Conservation (phyloP, 2,329 filamentous ascomycete species). For the Penicillium decumbens region DNA sequence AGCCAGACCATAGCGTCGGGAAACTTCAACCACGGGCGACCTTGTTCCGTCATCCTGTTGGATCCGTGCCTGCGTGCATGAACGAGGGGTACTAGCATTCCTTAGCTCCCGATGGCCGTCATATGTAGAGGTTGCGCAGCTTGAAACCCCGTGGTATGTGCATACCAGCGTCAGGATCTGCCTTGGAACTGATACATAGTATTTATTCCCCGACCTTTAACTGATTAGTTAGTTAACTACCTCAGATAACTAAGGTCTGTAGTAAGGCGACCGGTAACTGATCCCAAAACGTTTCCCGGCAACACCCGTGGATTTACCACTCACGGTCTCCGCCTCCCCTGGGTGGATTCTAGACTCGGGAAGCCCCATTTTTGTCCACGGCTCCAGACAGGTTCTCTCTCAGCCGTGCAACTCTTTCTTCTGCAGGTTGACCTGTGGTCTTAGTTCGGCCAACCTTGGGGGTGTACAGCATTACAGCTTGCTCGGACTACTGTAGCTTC, state of each 20-base stretch:
- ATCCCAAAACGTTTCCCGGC: constrained; percentile 7
- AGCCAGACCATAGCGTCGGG: constrained; percentile 2
- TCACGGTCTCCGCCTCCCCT: not conserved
- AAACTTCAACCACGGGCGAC: constrained; percentile 7
- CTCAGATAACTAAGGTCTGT: not conserved
- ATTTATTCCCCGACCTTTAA: too few relatives aligned
- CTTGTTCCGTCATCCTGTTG: constrained; percentile 1
- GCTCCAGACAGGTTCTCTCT: constrained; percentile 8
- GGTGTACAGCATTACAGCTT: constrained; percentile 14
- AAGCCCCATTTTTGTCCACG: constrained; percentile 14
- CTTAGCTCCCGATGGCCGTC: constrained; percentile 8
- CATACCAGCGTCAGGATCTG: not conserved
- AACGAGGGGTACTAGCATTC: constrained; percentile 22
- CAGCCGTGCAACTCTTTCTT: not conserved
- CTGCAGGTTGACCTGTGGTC: not conserved
- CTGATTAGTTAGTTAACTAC: too few relatives aligned
- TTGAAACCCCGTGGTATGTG: not conserved
- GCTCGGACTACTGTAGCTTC: constrained; percentile 1
- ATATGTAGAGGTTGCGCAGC: not conserved
- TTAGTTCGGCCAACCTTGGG: constrained; percentile 4
- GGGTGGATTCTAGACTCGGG: constrained; percentile 16
- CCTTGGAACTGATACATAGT: not conserved
- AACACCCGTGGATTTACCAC: constrained; percentile 15
- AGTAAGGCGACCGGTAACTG: not conserved
- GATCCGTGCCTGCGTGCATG: constrained; percentile 18